A percentile compares a stretch with the other conserved stretches of the same genome.
phyloP scores from a whole-genome alignment of 2,329 filamentous ascomycete genomes.

The Monilinia fructicola region DNA sequence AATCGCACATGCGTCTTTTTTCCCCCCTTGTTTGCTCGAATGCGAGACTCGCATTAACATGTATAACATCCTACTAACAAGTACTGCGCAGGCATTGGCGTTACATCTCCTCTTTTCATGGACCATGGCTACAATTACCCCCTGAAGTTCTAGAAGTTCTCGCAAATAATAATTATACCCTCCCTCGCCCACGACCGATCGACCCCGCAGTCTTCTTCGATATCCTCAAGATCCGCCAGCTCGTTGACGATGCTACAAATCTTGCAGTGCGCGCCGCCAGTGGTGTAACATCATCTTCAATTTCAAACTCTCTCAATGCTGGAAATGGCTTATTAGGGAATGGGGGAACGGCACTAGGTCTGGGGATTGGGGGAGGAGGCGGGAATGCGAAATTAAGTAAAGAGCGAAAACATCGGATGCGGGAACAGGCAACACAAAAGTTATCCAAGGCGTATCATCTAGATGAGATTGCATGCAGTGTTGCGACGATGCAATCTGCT shows the following conservation, averaged over 20 bases:
- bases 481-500: conserved; percentile 79
- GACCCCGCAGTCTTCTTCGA: conserved; percentile 82
- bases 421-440: conserved; percentile 77
- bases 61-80: not conserved
- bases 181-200: conserved; percentile 72
- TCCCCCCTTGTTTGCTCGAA: not conserved
- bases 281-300: conserved; percentile 64
- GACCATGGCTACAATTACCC: conserved; percentile 78
- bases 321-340: conserved; percentile 51
- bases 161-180: conserved; percentile 76
- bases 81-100: conserved; percentile 67
- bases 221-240: conserved; percentile 74
- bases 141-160: conserved; percentile 76
- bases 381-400: conserved; percentile 67
- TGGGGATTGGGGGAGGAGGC: conserved; percentile 56
- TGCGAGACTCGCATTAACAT: conserved; percentile 12
- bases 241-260: conserved; percentile 77
- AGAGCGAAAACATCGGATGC: conserved; percentile 75
- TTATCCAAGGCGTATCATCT: conserved; percentile 74
- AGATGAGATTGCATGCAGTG: conserved; percentile 80
- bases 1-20: conserved; percentile 13
- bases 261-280: conserved; percentile 75
- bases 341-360: conserved; percentile 53
- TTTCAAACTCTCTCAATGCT: conserved; percentile 56
- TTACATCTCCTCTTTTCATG: conserved; percentile 81